Evolutionary conservation across 2,329 filamentous ascomycete species (phyloP).

Genomic region (Cryphonectria japonica): DNA sequence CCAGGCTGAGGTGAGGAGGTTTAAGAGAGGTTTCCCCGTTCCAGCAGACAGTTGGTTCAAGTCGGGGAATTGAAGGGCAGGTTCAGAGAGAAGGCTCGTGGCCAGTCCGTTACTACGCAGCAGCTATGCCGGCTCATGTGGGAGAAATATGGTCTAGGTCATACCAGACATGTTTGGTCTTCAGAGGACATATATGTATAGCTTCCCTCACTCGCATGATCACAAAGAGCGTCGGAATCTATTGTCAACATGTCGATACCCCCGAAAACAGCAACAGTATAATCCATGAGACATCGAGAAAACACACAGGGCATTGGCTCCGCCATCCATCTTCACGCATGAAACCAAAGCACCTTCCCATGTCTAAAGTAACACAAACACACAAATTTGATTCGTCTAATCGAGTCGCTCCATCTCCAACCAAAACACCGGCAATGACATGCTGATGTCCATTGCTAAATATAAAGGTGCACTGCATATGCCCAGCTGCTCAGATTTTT

Average conservation of each 20-base stretch:
- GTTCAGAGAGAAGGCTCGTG: background rate
- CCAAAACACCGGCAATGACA: background rate
- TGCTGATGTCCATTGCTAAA: background rate
- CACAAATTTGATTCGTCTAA: conserved; percentile 17
- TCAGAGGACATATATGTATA: background rate
- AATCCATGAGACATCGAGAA: no score
- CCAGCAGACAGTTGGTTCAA: background rate
- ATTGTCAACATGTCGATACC: background rate
- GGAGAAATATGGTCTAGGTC: background rate
- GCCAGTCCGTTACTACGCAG: background rate
- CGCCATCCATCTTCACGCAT: background rate
- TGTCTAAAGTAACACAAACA: conserved; percentile 3
- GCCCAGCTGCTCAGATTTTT: background rate
- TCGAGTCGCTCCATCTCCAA: conserved; percentile 1
- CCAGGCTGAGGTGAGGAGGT: background rate
- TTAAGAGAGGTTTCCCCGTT: background rate
- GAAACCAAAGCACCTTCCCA: background rate
- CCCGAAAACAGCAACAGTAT: background rate
- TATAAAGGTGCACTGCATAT: background rate
- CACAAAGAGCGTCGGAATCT: background rate
- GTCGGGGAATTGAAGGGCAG: background rate
- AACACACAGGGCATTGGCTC: background rate
- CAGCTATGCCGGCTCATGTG: background rate
- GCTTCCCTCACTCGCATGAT: background rate
- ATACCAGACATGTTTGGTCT: background rate